A percentile compares a stretch with the other conserved stretches of the same genome.
phyloP scores from a whole-genome alignment of 2,329 filamentous ascomycete species.

The Dactylellina sp. region DNA sequence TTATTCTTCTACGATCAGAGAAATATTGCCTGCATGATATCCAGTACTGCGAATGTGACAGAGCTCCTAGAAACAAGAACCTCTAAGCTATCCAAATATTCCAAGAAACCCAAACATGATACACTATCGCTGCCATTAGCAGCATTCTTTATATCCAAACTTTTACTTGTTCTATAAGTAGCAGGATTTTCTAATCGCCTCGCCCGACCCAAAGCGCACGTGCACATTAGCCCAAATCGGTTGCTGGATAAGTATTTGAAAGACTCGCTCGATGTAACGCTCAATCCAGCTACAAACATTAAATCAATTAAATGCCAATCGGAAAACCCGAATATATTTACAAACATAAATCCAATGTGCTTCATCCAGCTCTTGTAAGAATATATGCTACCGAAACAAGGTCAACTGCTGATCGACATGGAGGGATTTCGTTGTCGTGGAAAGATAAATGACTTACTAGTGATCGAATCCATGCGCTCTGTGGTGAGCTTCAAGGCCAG shows the following conservation, averaged over 20 bases:
- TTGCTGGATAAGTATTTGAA: not conserved
- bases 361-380: slow-evolving; percentile 60
- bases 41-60: slow-evolving; percentile 14
- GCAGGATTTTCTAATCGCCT: too few species aligned
- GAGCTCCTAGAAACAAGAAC: not conserved
- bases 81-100: too few species aligned
- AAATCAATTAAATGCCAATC: slow-evolving; percentile 2
- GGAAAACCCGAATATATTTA: not conserved
- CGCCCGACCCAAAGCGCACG: too few species aligned
- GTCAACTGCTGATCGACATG: not conserved
- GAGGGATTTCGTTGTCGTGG: not conserved
- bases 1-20: slow-evolving; percentile 31
- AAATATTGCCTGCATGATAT: slow-evolving; percentile 1
- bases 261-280: not conserved
- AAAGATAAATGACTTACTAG: slow-evolving; percentile 60
- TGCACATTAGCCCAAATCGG: slow-evolving; percentile 42
- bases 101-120: not conserved
- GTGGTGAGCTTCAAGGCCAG: slow-evolving; percentile 93
- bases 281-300: not conserved
- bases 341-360: slow-evolving; percentile 13
- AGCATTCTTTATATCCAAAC: too few species aligned
- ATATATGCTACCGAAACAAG: slow-evolving; percentile 49
- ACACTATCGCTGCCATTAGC: too few species aligned
- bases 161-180: too few species aligned
- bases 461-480: slow-evolving; percentile 85